Conservation (phyloP, 2,329 filamentous ascomycete genomes). For the Thermothelomyces thermophilus region DNA sequence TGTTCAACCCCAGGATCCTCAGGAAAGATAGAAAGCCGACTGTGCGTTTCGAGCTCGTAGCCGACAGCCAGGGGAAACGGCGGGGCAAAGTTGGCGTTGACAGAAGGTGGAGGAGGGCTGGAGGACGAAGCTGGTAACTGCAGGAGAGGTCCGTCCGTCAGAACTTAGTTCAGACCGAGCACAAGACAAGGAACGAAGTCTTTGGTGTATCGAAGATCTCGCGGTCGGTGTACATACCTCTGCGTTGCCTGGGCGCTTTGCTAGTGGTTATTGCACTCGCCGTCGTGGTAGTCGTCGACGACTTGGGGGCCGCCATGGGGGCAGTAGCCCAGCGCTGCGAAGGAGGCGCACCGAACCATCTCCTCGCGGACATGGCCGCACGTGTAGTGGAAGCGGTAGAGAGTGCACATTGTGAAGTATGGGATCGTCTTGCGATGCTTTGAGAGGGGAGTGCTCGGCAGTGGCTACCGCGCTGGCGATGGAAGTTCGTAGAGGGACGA, state of each 20-base stretch:
- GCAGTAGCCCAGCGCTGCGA: not conserved
- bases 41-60: no score
- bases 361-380: slow-evolving; percentile 6
- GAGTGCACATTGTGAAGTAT: slow-evolving; percentile 7
- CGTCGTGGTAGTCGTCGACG: slow-evolving; percentile 2
- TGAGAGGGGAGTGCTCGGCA: no score
- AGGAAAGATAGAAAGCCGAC: no score
- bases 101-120: no score
- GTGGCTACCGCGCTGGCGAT: not conserved
- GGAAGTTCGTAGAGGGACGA: no score
- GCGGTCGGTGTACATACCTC: not conserved
- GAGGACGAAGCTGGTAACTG: no score
- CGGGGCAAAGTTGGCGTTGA: no score
- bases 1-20: no score
- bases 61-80: no score
- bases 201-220: no score
- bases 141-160: not conserved
- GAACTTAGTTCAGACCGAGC: not conserved
- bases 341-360: not conserved
- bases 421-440: not conserved
- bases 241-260: not conserved
- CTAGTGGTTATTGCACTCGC: not conserved
- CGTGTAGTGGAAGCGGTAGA: slow-evolving; percentile 1
- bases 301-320: not conserved
- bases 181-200: no score